Base-by-base conservation (phyloP, 2,329 filamentous ascomycete genomes). In the Lasiodiplodia theobromae region DNA sequence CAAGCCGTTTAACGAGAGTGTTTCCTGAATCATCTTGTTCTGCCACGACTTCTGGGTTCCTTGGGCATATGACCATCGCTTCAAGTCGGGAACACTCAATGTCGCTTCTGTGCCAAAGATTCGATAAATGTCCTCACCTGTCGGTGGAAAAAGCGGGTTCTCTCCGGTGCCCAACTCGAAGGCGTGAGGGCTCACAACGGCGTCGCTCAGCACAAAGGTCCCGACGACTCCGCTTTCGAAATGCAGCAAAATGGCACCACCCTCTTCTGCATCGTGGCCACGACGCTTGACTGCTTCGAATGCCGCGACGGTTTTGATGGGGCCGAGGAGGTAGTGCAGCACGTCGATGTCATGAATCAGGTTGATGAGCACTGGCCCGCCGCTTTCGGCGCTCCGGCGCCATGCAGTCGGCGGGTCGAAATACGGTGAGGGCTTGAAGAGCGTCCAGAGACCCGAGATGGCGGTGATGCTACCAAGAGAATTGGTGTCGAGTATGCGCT, bases 281-380 rank as follows among this genome's bases (percentile, higher is more conserved):
- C 87, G 79, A 40, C 83, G 82, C 0, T 83, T 81, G 0, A 73
- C 58, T 0, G 80, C 83, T 62, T 79, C 77, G 71, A 89, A 84
- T 0, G 85, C 86, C 40, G 85, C 82, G 0, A 89, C 83, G 0
- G 83, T 78, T 0, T 74, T 73, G 31, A 89, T 85, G 0, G 85
- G 82, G 0, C 86, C 86, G 31, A 89, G 82, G 1, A 89, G 77
- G 74, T 85, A 84, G 57, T 88, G 86, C 21, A 89, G 77, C 0
- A 88, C 76, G 69, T 89, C 87, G 49, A 89, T 78, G 62, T 89
- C 87, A 72, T 89, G 87, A n/a, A 89, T 82, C 53, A 89, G 77
- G 72, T 89, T 89, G 69, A 88, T 88, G 2, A 85, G 77, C 8
- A 89, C 77, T 0, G 85, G 82, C 0, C 86, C 87, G 1, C 83